phyloP scores from a whole-genome alignment of 2,329 filamentous ascomycete species.

The Berkeleyomyces basicola region DNA sequence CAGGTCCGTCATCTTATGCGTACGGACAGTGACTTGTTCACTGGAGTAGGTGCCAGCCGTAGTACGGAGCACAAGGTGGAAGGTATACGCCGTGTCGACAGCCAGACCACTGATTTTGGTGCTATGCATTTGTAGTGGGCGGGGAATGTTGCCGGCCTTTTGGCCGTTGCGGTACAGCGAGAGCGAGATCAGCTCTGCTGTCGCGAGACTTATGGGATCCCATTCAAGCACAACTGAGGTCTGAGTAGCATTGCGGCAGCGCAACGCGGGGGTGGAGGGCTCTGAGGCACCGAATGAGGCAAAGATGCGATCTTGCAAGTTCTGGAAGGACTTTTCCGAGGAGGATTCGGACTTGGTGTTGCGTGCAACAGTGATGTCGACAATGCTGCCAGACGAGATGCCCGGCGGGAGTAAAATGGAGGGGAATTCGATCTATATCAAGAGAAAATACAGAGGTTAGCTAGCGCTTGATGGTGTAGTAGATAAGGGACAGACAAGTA shows the following conservation, averaged over 20 bases:
- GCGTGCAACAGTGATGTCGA: conserved; percentile 88
- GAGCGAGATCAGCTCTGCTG: conserved; percentile 75
- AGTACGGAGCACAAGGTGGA: conserved; percentile 82
- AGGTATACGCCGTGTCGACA: conserved; percentile 92
- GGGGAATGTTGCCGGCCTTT: conserved; percentile 89
- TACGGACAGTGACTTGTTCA: conserved; percentile 70
- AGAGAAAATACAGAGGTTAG: conserved; percentile 7
- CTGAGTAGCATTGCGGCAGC: conserved; percentile 92
- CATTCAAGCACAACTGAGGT: conserved; percentile 97
- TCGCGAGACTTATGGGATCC: conserved; percentile 87
- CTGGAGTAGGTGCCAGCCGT: conserved; percentile 75
- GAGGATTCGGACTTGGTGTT: conserved; percentile 65
- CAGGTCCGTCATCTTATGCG: conserved; percentile 97
- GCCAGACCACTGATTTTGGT: conserved; percentile 94
- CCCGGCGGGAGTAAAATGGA: conserved; percentile 91
- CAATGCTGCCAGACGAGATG: conserved; percentile 90
- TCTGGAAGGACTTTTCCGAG: conserved; percentile 58
- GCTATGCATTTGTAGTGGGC: conserved; percentile 70
- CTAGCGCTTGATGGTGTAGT: conserved; percentile 15
- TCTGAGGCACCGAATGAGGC: conserved; percentile 68
- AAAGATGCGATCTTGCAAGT: conserved; percentile 80
- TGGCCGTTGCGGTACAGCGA: conserved; percentile 89
- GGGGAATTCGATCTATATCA: conserved; percentile 79
- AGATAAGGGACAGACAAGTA: not conserved
- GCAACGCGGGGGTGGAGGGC: conserved; percentile 60